Base-by-base conservation (phyloP, 2,329 filamentous ascomycete species). In the Paraphaeosphaeria sporulosa region DNA sequence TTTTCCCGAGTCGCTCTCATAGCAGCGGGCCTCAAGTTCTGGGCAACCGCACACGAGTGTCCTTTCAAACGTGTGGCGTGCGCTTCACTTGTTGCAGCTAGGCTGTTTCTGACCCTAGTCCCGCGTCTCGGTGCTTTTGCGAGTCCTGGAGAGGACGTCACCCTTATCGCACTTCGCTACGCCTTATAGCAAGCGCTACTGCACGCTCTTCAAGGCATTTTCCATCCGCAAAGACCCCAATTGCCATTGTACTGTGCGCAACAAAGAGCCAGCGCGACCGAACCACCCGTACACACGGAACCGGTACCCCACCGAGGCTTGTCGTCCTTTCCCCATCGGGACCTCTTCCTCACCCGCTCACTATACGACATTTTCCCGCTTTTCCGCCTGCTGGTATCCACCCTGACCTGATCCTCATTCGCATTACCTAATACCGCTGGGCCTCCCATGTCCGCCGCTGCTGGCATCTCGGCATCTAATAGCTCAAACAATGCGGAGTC, bases 401-500 rank as follows among this genome's bases (percentile, higher is more conserved):
- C 38, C 38, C 51, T 54, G 36, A 8, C 38, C 51, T 43, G 15
- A 49, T 53, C 40, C 49, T 25, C 40, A 59, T 55, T 59, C 15
- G n/a, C 32, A 40, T 58, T 58, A 61, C 55, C 43, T 47, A 40
- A 27, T 46, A 10, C 21, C 8, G 8, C 36, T 47, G 19, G 40
- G 32, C 3, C 13, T 43, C n/a, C 3, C 38, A 62, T 62, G 60
- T 59, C 60, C 44, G 57, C 36, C 44, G 34, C 40, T 30, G 32
- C 57, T n/a, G 50, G 52, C 25, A 36, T 48, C 25, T 46, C 52
- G 9, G 47, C 52, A 27, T 53, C 46, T 3, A 48, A 40, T 5
- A 36, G 36, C 49, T 43, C 50, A n/a, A 44, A 25, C 48, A 54
- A 50, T 52, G 27, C 47, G 58, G 66, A 58, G 58, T 63, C 49